Base-by-base conservation (phyloP, 441 rosid species). In the Pelargonium myrrhifolium region DNA sequence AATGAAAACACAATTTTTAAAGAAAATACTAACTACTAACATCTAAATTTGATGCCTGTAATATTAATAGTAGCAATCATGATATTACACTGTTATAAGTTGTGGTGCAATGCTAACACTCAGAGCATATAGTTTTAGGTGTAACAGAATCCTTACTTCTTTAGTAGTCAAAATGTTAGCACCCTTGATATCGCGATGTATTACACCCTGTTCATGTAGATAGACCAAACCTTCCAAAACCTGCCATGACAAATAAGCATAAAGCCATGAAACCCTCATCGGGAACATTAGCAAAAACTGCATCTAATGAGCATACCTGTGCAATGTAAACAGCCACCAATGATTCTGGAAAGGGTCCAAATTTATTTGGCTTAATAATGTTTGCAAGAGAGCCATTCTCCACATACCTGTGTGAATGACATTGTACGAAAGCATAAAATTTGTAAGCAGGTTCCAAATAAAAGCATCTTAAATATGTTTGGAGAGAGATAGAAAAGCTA, bases 331-430 rank as follows among this genome's bases (percentile, higher is more conserved):
- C 89, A 71, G 96, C 92, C 76, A 95, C 99, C 85, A 95, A 77
- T 7, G 97, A 89, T 73, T 95, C 99, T 26, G 99, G 99, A 73
- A 95, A 89, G 68, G 99, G 99, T 70, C 99, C 98, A 77, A 95
- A 95, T 71, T 92, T 95, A 78, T 92, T 95, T 70, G 99, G 99
- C 86, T 92, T 95, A 66, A 95, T 92, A 68, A 95, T 95, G 79
- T 92, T 95, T 51, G 99, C 99, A 74, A 95, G 96, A 12, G 99
- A 95, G 59, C 99, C 99, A 82, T 95, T 95, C 86, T 95, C 99
- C 75, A 90, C 99, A 51, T 92, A 92, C 86, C 99, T 95, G 76
- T 43, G 77, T 66, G 70, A 77, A 68, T 64, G 75, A 66, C 31
- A 74, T 59, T 68, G 60, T 59, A 63, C 31, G 59, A 68, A 45